Base-by-base conservation (phyloP, 139 green algal species). In the Picochlorum sp. region DNA sequence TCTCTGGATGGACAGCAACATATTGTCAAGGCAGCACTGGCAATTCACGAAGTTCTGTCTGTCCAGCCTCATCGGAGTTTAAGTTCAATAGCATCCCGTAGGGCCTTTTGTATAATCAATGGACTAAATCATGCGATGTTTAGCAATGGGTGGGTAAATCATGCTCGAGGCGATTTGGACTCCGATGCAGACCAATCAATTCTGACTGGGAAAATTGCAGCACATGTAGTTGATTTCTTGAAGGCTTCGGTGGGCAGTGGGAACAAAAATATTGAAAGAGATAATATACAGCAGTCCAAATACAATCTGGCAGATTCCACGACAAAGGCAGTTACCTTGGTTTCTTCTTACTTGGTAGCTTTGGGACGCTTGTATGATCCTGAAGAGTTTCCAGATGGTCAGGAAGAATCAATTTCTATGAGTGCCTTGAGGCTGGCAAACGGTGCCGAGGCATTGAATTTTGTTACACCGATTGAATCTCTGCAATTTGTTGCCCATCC, bases 71-170 rank as follows among this genome's bases (percentile, higher is more conserved):
- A 9, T 55, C 57, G 26, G 57, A 47, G 6, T n/a, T n/a, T n/a
- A n/a, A n/a, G n/a, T 22, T 7, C 7, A 9, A 22, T 0, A 36
- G 59, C 29, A 50, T n/a, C n/a, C n/a, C n/a, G n/a, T n/a, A n/a
- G n/a, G n/a, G n/a, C 61, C 1, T 39, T 68, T 31, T 47, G 49
- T 16, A 26, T 68, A 16, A 20, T 68, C 16, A 32, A 37, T 2
- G 33, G 33, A 45, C 28, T 62, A 20, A 68, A 68, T 45, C 61
- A 68, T 16, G 61, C 61, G 0, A 33, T 54, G 33, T 63, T 68
- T 33, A 35, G 25, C 8, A 68, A 68, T 24, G 61, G 61, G 4
- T 18, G 37, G 33, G 61, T 68, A 20, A 68, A 68, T 26, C 2
- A 25, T 2, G 25, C 24, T 4, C 44, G 61, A 6, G 61, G 61